These are phyloP conservation scores for Nitzschia palea DNA, from an alignment of 108 stramenopile genomes.

Conservation along the genomic window DNA sequence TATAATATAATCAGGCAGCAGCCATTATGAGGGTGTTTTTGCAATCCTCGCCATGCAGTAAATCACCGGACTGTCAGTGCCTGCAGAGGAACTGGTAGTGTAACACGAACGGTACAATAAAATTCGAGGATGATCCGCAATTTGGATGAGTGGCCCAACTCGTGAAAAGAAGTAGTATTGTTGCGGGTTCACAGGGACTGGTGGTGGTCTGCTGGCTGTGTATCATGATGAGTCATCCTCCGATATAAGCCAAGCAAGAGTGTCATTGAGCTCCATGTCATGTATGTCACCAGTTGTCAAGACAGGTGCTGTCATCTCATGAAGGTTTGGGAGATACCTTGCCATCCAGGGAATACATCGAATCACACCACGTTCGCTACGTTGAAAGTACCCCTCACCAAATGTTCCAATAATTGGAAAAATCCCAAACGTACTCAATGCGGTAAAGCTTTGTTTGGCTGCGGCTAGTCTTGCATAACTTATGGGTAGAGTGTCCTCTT, in stretches of 20 bases:
- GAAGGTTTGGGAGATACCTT: conserved; percentile 1
- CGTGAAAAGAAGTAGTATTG: too few species aligned
- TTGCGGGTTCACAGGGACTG: too few species aligned
- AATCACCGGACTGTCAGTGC: too few species aligned
- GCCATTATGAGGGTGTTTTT: too few species aligned
- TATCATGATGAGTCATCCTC: too few species aligned
- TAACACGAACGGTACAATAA: too few species aligned
- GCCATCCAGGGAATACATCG: not conserved
- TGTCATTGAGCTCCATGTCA: not conserved
- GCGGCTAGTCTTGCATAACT: conserved; percentile 31
- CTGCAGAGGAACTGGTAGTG: too few species aligned
- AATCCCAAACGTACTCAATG: conserved; percentile 20
- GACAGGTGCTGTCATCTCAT: conserved; percentile 3
- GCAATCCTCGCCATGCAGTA: too few species aligned
- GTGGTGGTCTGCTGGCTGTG: too few species aligned
- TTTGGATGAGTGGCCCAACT: too few species aligned
- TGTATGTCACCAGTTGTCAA: not conserved
- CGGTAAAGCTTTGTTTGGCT: conserved; percentile 19
- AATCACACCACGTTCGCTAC: not conserved
- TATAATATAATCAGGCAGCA: too few species aligned
- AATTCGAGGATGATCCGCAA: too few species aligned
- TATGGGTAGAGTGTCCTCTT: conserved; percentile 30
- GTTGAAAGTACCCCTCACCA: conserved; percentile 30
- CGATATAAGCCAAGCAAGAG: not conserved
- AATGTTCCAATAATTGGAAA: conserved; percentile 39